Conservation (phyloP, 148 eudicot species). For the Cornus controversa region DNA sequence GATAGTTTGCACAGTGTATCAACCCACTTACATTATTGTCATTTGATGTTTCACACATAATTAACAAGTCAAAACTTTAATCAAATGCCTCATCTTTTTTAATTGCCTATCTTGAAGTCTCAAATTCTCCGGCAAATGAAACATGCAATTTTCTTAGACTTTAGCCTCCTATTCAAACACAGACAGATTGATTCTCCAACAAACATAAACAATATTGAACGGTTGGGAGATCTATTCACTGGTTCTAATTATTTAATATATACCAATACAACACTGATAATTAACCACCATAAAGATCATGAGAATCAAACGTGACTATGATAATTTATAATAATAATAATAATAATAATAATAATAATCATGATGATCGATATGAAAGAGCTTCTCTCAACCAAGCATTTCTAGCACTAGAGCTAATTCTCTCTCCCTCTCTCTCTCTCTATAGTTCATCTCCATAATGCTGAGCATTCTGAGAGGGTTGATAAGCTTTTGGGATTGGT, state of each 20-base stretch:
- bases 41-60: too few species aligned
- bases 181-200: not conserved
- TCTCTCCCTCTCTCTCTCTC: not conserved
- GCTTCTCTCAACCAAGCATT: too few species aligned
- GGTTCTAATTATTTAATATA: not conserved
- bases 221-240: not conserved
- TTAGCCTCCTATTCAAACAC: not conserved
- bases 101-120: not conserved
- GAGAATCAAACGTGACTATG: conserved; percentile 15
- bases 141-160: not conserved
- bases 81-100: too few species aligned
- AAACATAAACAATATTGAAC: not conserved
- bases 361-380: not conserved
- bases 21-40: not conserved
- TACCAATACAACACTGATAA: not conserved
- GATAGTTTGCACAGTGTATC: not conserved
- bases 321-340: conserved; percentile 1
- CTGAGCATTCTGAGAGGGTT: conserved; percentile 22
- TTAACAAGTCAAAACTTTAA: too few species aligned
- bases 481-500: conserved; percentile 28
- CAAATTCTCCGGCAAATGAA: not conserved
- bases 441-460: conserved; percentile 27
- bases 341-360: too few species aligned
- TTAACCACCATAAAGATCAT: not conserved
- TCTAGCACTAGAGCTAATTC: conserved; percentile 2